Conservation (phyloP, 495 filamentous ascomycete species). For the Oidiodendron maius region DNA sequence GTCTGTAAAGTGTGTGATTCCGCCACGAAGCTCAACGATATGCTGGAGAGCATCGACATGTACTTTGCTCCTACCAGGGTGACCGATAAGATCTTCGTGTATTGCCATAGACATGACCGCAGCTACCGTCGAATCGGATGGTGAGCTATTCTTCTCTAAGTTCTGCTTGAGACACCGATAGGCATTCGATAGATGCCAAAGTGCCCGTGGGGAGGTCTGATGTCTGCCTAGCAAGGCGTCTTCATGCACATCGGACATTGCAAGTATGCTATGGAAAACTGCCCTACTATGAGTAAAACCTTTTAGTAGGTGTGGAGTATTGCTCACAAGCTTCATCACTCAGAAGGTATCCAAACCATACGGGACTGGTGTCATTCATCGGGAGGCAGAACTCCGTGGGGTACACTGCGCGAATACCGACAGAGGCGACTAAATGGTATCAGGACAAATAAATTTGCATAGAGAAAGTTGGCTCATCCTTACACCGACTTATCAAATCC, state of each 20-base stretch:
- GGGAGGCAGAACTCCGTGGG: slow-evolving; percentile 4
- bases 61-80: slow-evolving; percentile 3
- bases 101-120: slow-evolving; percentile 5
- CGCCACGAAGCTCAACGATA: slow-evolving; percentile 13
- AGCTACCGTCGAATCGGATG: slow-evolving; percentile 14
- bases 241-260: slow-evolving; percentile 7
- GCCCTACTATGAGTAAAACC: not conserved
- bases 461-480: not conserved
- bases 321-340: slow-evolving; percentile 15
- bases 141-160: not conserved
- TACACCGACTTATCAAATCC: not conserved
- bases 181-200: slow-evolving; percentile 7
- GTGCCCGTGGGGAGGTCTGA: slow-evolving; percentile 3
- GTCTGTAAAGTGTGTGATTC: slow-evolving; percentile 1
- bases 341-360: slow-evolving; percentile 14
- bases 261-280: slow-evolving; percentile 15
- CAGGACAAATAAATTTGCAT: not conserved
- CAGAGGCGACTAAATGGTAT: not conserved
- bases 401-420: slow-evolving; percentile 2
- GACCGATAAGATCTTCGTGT: slow-evolving; percentile 10
- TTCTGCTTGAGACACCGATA: slow-evolving; percentile 13
- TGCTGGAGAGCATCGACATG: slow-evolving; percentile 13
- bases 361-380: not conserved
- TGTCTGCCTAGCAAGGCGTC: not conserved
- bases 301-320: not conserved